These are phyloP conservation scores for Neonothopanus nambi DNA, from an alignment of 1,284 basidiomycete species.

Conservation along the genomic window DNA sequence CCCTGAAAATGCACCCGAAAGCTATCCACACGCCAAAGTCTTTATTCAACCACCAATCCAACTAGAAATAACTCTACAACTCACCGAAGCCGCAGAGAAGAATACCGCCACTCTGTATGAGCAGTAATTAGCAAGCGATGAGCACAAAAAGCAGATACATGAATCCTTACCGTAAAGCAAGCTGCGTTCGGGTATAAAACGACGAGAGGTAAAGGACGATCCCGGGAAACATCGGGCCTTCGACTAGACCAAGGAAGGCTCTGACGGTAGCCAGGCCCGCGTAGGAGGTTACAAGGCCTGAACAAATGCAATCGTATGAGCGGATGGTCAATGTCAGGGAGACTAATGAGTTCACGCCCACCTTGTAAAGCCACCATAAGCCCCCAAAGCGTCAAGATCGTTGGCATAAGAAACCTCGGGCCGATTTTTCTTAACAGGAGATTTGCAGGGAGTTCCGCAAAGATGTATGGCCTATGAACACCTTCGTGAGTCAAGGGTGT, in stretches of 20 bases:
- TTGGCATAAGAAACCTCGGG: conserved; percentile 51
- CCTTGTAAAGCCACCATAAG: conserved; percentile 51
- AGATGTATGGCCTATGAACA: conserved; percentile 52
- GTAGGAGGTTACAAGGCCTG: conserved; percentile 52
- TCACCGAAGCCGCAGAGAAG: conserved; percentile 55
- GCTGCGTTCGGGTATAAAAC: conserved; percentile 53
- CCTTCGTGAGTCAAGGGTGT: too few species aligned
- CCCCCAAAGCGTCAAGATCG: conserved; percentile 54
- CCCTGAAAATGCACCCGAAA: conserved; percentile 62
- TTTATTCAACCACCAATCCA: too few species aligned
- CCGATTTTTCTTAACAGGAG: conserved; percentile 50
- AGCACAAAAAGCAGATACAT: conserved; percentile 1
- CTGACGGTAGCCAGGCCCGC: conserved; percentile 51
- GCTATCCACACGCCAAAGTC: too few species aligned
- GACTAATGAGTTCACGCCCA: conserved; percentile 17
- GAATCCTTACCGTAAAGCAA: conserved; percentile 46
- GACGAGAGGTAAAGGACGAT: conserved; percentile 53
- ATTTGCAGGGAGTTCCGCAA: conserved; percentile 57
- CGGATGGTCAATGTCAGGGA: background rate
- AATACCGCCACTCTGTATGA: conserved; percentile 36
- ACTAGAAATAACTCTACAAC: too few species aligned
- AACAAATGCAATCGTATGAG: background rate
- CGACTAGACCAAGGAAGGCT: conserved; percentile 56
- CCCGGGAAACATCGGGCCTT: conserved; percentile 58
- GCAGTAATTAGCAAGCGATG: conserved; percentile 3